These are phyloP conservation scores for Thielaviopsis punctulata DNA, from an alignment of 2,329 filamentous ascomycete species.

Conservation along the genomic window DNA sequence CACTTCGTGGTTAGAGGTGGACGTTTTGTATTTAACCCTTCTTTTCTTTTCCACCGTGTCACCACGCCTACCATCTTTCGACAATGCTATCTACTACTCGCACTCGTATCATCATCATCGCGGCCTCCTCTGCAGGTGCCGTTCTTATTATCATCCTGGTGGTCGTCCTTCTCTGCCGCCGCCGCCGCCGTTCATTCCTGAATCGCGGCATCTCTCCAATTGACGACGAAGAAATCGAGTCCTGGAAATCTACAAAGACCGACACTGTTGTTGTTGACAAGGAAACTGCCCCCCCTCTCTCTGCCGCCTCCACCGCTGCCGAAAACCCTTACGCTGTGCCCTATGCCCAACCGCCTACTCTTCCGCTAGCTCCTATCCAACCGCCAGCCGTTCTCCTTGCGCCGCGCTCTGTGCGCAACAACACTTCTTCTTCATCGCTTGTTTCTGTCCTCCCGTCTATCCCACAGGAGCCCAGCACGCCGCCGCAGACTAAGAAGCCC, in stretches of 20 bases:
- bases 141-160: constrained; percentile 20
- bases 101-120: constrained; percentile 33
- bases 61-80: background rate
- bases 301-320: background rate
- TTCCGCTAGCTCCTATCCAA: background rate
- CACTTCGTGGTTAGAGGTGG: background rate
- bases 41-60: background rate
- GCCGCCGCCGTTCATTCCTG: constrained; percentile 26
- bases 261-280: constrained; percentile 16
- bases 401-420: constrained; percentile 6
- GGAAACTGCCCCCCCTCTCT: constrained; percentile 5
- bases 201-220: constrained; percentile 42
- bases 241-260: constrained; percentile 33
- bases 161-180: constrained; percentile 22
- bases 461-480: constrained; percentile 19
- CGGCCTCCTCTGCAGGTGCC: constrained; percentile 31
- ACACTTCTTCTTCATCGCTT: constrained; percentile 10
- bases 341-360: background rate
- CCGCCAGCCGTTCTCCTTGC: background rate
- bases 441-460: constrained; percentile 13
- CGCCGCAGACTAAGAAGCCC: constrained; percentile 24
- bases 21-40: constrained; percentile 1
- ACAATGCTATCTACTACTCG: constrained; percentile 17
- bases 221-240: constrained; percentile 47
- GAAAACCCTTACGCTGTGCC: background rate